Evolutionary conservation across 164 flowering plant species (phyloP).

Genomic region (Vitis rupestris): DNA sequence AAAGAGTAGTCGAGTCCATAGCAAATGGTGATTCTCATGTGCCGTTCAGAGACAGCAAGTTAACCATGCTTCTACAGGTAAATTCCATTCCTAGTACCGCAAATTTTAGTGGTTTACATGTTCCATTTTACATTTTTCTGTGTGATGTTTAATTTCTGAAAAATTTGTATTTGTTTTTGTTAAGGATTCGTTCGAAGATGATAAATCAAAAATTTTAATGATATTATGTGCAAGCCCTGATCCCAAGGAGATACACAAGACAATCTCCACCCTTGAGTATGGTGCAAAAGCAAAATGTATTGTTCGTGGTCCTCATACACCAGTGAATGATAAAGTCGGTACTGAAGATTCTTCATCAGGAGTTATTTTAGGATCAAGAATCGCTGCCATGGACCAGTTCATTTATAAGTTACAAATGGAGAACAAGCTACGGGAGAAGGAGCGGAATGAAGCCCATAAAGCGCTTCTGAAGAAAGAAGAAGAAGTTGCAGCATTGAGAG

Average conservation of each 20-base stretch:
- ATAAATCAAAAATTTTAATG: conserved; percentile 91
- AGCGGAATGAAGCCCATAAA: conserved; percentile 67
- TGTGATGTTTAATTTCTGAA: background rate
- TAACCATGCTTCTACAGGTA: conserved; percentile 98
- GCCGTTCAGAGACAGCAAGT: conserved; percentile 95
- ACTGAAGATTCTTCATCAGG: conserved; percentile 69
- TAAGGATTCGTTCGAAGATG: conserved; percentile 97
- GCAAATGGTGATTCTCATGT: conserved; percentile 99
- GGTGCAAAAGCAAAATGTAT: conserved; percentile 99
- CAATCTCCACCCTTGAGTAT: conserved; percentile 90
- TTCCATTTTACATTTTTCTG: background rate
- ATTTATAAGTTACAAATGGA: conserved; percentile 82
- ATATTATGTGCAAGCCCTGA: conserved; percentile 95
- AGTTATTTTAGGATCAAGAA: conserved; percentile 65
- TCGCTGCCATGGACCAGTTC: conserved; percentile 95
- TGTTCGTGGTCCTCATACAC: conserved; percentile 85
- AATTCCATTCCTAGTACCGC: background rate
- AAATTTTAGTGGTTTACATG: background rate
- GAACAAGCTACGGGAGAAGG: conserved; percentile 77
- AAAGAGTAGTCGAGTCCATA: conserved; percentile 96
- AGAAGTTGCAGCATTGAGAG: conserved; percentile 62
- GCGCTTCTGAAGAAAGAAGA: conserved; percentile 75
- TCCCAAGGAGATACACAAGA: conserved; percentile 90
- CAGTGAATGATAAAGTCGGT: conserved; percentile 55
- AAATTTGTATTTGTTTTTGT: conserved; percentile 3